These are phyloP conservation scores for Candida ulmi DNA, from an alignment of 805 yeast genomes.

Conservation along the genomic window DNA sequence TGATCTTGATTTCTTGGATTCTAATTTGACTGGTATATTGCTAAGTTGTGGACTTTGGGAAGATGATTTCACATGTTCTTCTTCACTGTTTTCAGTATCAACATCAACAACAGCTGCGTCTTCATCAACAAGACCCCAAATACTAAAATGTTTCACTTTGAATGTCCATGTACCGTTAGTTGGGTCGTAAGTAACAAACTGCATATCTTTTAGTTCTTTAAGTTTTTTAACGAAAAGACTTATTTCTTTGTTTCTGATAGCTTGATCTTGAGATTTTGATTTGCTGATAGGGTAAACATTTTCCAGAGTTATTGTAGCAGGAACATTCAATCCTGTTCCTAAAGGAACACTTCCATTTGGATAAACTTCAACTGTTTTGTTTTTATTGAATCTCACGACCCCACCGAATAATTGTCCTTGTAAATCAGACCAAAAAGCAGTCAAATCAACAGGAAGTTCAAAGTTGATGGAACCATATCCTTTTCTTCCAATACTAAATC, in stretches of 20 bases:
- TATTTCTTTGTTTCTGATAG: conserved; percentile 33
- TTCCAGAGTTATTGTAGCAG: conserved; percentile 67
- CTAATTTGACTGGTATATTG: not conserved
- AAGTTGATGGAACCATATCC: conserved; percentile 67
- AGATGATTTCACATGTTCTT: not conserved
- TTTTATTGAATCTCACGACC: conserved; percentile 39
- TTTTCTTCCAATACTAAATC: conserved; percentile 63
- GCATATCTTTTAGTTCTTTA: conserved; percentile 60
- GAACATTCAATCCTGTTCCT: conserved; percentile 71
- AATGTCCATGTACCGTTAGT: conserved; percentile 72
- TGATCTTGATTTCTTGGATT: not conserved
- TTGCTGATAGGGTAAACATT: conserved; percentile 44
- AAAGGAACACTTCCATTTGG: conserved; percentile 58
- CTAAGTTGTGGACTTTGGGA: not conserved
- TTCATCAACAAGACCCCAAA: conserved; percentile 84
- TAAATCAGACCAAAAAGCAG: conserved; percentile 39
- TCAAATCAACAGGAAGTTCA: conserved; percentile 61
- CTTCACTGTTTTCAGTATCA: conserved; percentile 24
- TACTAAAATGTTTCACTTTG: conserved; percentile 84
- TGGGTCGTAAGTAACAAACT: conserved; percentile 75
- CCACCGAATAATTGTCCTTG: conserved; percentile 32
- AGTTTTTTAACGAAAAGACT: conserved; percentile 44
- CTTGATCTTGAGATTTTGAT: conserved; percentile 14
- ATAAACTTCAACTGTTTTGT: conserved; percentile 54
- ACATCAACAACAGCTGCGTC: conserved; percentile 53